Base-by-base conservation (phyloP, 2,329 filamentous ascomycete genomes). In the Neonectria hederae region DNA sequence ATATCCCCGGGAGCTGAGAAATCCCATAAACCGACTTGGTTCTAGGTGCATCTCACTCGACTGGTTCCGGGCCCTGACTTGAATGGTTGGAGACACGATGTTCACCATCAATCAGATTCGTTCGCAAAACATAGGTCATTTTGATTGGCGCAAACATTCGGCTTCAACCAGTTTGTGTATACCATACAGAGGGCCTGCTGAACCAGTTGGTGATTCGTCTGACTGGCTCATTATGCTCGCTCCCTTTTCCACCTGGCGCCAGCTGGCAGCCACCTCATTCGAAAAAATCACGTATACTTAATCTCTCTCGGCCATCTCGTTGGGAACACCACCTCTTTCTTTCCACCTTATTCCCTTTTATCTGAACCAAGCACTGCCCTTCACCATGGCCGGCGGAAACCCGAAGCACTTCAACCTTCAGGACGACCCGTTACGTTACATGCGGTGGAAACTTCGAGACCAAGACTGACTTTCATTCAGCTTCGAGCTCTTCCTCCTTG, bases 401-500 rank as follows among this genome's bases (percentile, higher is more conserved):
- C 62, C 69, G n/a, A 80, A 75, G 62, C 80, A 83, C 66, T 71
- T 74, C 59, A 82, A 83, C 60, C 62, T 80, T 52, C 75, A 76
- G 60, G 76, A 79, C 62, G 72, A 74, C 66, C 67, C 70, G 78
- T 78, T 78, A 69, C 70, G 77, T 77, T 72, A n/a, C 28, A 57
- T 59, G 51, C 10, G 24, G 9, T 19, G 40, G n/a, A 30, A 21
- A 46, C 8, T 22, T 22, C 6, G 10, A 4, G n/a, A 51, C 30
- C 40, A 32, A 42, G 45, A 45, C 76, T 78, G 42, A 79, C 65
- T 11, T 21, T 13, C 2, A 6, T 13, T 38, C 19, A 98, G 96
- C 76, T 97, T 97, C 83, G 96, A 98, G 84, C 88, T 97, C 53
- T 98, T 97, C 83, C 83, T 97, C 68, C 91, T 98, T 65, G 87